Evolutionary conservation across 805 yeast genomes (phyloP).

Genomic region (Kazachstania viticola): DNA sequence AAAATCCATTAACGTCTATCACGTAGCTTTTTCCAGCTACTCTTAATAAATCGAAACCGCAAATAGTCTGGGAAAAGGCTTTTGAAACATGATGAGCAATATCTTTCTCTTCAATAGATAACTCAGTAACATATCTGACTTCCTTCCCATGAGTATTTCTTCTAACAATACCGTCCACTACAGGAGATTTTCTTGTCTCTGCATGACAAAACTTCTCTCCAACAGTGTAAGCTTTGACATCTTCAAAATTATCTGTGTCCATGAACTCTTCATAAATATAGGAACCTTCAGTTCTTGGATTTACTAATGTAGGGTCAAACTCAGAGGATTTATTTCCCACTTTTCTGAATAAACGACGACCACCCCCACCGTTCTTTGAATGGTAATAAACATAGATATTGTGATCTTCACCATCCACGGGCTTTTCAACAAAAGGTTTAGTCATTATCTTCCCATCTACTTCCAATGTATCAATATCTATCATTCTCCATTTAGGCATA

Average conservation of each 20-base stretch:
- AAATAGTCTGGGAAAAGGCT: conserved; percentile 82
- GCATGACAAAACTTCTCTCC: conserved; percentile 91
- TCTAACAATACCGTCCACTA: conserved; percentile 97
- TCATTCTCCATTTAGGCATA: conserved; percentile 79
- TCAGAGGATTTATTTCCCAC: conserved; percentile 96
- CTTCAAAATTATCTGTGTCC: conserved; percentile 97
- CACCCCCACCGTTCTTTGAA: conserved; percentile 90
- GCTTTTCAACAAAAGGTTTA: conserved; percentile 96
- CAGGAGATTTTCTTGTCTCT: conserved; percentile 96
- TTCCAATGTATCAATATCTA: conserved; percentile 71
- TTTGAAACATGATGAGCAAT: conserved; percentile 73
- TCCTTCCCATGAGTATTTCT: conserved; percentile 97
- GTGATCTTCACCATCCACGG: conserved; percentile 98
- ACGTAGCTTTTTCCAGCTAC: conserved; percentile 84
- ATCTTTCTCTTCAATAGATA: conserved; percentile 58
- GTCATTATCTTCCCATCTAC: conserved; percentile 61
- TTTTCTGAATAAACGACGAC: conserved; percentile 84
- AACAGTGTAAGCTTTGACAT: conserved; percentile 96
- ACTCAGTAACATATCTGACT: conserved; percentile 75
- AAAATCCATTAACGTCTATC: conserved; percentile 95
- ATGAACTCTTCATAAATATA: conserved; percentile 87
- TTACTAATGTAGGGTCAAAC: conserved; percentile 66
- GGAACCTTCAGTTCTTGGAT: conserved; percentile 82
- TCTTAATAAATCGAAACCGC: conserved; percentile 91
- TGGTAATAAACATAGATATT: conserved; percentile 89